A percentile compares a stretch with the other conserved stretches of the same genome.
phyloP scores from a whole-genome alignment of 2,329 filamentous ascomycete species.

The Ceratocystis huliohia region DNA sequence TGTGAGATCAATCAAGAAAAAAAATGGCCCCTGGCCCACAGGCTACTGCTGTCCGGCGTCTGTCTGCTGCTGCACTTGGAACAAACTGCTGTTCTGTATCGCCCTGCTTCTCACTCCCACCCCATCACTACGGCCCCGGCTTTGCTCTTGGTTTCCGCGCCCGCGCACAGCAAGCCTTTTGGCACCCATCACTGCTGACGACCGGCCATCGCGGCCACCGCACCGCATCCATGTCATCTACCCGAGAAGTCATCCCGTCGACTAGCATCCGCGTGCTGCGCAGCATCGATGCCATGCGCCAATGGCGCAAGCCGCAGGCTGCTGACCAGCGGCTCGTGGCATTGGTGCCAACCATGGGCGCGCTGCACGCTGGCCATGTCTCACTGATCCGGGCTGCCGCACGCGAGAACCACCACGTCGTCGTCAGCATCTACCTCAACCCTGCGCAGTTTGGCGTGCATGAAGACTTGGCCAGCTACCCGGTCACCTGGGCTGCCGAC shows the following conservation, averaged over 20 bases:
- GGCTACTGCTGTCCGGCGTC: neutral
- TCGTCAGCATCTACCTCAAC: conserved; percentile 91
- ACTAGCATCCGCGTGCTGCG: conserved; percentile 60
- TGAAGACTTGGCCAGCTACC: conserved; percentile 82
- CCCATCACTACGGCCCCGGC: neutral
- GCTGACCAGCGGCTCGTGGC: conserved; percentile 60
- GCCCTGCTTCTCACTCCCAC: neutral
- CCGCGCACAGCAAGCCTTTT: neutral
- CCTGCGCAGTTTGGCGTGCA: conserved; percentile 86
- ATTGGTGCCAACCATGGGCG: conserved; percentile 94
- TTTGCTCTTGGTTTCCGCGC: no score
- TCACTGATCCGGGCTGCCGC: conserved; percentile 76
- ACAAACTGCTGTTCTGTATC: neutral
- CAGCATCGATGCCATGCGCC: conserved; percentile 56
- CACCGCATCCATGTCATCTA: conserved; percentile 22
- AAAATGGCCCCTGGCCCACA: neutral
- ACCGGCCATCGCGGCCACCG: conserved; percentile 22
- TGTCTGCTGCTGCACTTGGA: neutral
- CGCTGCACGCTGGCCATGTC: conserved; percentile 83
- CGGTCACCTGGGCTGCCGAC: conserved; percentile 77
- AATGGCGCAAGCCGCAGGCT: conserved; percentile 54
- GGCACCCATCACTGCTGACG: conserved; percentile 14
- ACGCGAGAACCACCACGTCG: conserved; percentile 68
- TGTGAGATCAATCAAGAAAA: neutral
- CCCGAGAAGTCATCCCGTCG: conserved; percentile 38